These are phyloP conservation scores for Austroboletus festivus DNA, from an alignment of 768 basidiomycete species.

Conservation along the genomic window DNA sequence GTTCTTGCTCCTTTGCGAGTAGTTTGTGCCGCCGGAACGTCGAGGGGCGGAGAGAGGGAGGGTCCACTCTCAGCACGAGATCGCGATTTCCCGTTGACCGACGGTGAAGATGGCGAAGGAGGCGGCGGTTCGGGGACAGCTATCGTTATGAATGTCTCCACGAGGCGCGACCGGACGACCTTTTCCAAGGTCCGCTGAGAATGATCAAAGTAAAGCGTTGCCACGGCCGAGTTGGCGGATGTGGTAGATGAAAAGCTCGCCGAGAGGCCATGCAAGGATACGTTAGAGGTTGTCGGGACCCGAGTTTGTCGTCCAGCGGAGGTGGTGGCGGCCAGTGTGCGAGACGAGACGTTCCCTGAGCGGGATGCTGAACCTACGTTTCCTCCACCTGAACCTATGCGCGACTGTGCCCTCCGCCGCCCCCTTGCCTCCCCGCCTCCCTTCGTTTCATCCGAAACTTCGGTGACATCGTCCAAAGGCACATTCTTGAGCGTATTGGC, in stretches of 20 bases:
- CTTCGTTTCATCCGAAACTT: slow-evolving; percentile 24
- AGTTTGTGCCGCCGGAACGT: slow-evolving; percentile 2
- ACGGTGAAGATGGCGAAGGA: slow-evolving; percentile 27
- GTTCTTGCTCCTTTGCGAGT: slow-evolving; percentile 13
- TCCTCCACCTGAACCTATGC: slow-evolving; percentile 33
- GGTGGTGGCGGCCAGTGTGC: slow-evolving; percentile 19
- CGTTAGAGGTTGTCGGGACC: slow-evolving; percentile 50
- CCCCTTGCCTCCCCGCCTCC: slow-evolving; percentile 32
- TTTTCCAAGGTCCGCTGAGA: slow-evolving; percentile 70
- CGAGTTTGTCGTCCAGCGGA: slow-evolving; percentile 37
- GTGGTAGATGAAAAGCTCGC: slow-evolving; percentile 8
- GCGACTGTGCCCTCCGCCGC: slow-evolving; percentile 46
- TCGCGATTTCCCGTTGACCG: slow-evolving; percentile 20
- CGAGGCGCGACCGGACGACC: slow-evolving; percentile 66
- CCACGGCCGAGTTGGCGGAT: slow-evolving; percentile 16
- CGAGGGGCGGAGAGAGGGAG: slow-evolving; percentile 5
- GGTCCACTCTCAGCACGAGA: slow-evolving; percentile 29
- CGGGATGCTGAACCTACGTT: slow-evolving; percentile 11
- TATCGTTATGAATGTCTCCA: slow-evolving; percentile 73
- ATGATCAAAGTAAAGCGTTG: slow-evolving; percentile 48
- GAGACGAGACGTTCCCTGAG: slow-evolving; percentile 12
- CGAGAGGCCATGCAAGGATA: slow-evolving; percentile 38
- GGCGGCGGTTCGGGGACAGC: slow-evolving; percentile 35
- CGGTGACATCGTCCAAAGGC: slow-evolving; percentile 43
- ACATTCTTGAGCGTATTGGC: slow-evolving; percentile 44